Conservation (phyloP, 805 yeast species). For the Priceomyces medius region DNA sequence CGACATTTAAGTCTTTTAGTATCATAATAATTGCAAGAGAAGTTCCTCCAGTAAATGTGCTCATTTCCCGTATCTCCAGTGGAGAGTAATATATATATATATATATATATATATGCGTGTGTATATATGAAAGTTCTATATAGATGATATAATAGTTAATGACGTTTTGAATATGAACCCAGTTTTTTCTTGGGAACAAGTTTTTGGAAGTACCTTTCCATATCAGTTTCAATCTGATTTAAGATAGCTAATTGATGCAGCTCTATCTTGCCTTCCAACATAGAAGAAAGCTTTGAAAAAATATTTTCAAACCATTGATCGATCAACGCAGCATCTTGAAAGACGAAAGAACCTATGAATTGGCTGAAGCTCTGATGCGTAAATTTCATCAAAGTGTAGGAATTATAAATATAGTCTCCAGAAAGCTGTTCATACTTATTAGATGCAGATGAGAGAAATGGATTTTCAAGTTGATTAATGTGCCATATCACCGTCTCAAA, state of each 20-base stretch:
- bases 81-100: too few relatives aligned
- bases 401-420: constrained; percentile 8
- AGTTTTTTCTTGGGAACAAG: background rate
- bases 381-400: constrained; percentile 10
- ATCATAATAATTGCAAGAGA: too few relatives aligned
- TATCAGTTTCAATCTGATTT: background rate
- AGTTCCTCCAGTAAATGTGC: constrained; percentile 1
- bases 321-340: constrained; percentile 7
- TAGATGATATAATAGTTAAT: background rate
- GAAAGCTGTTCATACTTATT: constrained; percentile 6
- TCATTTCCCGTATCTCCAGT: too few relatives aligned
- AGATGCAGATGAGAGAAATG: constrained; percentile 8
- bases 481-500: constrained; percentile 15
- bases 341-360: constrained; percentile 17
- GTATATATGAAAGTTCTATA: too few relatives aligned
- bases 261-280: background rate
- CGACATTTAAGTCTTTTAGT: background rate
- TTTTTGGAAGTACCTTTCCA: constrained; percentile 1
- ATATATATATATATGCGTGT: too few relatives aligned
- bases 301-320: constrained; percentile 15
- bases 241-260: constrained; percentile 2
- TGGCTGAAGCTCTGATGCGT: constrained; percentile 19
- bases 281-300: background rate
- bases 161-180: background rate
- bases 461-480: constrained; percentile 9